Conservation (phyloP, 2,329 filamentous ascomycete species). For the Domatiomyces catenatus region DNA sequence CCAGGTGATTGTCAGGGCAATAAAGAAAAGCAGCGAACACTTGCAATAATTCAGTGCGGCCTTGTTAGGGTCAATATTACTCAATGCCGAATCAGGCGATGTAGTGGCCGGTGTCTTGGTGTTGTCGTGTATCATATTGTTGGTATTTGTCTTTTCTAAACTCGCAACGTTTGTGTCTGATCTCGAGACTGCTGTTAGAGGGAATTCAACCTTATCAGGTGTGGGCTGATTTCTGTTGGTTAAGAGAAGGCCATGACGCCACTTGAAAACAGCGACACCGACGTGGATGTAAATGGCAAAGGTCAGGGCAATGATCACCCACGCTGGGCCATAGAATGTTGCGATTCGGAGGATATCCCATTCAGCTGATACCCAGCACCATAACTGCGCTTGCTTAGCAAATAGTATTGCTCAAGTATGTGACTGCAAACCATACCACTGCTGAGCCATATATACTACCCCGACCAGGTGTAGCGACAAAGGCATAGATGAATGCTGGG, state of each 20-base stretch:
- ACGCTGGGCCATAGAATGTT: constrained; percentile 48
- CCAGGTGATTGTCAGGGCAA: constrained; percentile 30
- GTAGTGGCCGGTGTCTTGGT: background rate
- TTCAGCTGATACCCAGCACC: constrained; percentile 59
- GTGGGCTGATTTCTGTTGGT: background rate
- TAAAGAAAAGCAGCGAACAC: constrained; percentile 26
- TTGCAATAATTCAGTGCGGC: constrained; percentile 27
- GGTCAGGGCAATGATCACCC: constrained; percentile 27
- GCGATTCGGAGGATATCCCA: constrained; percentile 61
- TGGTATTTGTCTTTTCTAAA: constrained; percentile 2
- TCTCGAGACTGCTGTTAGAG: constrained; percentile 2
- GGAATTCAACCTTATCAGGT: background rate
- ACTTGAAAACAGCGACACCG: constrained; percentile 30
- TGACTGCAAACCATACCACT: constrained; percentile 27
- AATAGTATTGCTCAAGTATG: constrained; percentile 1
- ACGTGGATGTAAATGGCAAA: constrained; percentile 27
- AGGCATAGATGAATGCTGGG: constrained; percentile 52
- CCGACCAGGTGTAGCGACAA: constrained; percentile 38
- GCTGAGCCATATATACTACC: constrained; percentile 59
- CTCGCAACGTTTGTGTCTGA: constrained; percentile 9
- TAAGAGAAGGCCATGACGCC: constrained; percentile 43
- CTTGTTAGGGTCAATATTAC: constrained; percentile 20
- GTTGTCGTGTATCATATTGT: background rate
- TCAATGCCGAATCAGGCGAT: background rate
- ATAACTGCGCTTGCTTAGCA: constrained; percentile 34